phyloP scores from a whole-genome alignment of 2,329 filamentous ascomycete species.

The Talaromyces sp. region DNA sequence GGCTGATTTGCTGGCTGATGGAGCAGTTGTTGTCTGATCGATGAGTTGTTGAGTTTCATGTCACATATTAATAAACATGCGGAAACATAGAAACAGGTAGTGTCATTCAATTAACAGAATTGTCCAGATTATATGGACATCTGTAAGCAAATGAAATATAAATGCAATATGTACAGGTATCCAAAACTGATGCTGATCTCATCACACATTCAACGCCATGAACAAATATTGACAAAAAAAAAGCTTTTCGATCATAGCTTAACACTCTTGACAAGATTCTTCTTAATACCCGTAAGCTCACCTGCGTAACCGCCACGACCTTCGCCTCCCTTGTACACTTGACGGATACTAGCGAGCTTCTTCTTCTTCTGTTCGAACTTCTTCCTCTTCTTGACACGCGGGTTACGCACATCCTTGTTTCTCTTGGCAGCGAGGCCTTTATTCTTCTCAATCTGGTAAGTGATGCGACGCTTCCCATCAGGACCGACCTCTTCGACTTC shows the following conservation, averaged over 20 bases:
- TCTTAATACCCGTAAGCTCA: constrained; percentile 94
- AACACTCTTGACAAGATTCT: constrained; percentile 84
- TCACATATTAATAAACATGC: not conserved
- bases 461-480: constrained; percentile 89
- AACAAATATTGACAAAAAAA: not conserved
- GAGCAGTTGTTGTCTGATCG: not conserved
- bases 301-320: constrained; percentile 82
- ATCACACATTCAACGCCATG: not conserved
- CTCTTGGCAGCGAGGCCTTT: constrained; percentile 86
- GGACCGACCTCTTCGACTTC: constrained; percentile 67
- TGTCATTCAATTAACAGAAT: not conserved
- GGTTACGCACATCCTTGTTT: constrained; percentile 93
- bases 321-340: constrained; percentile 81
- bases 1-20: constrained; percentile 1
- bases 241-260: constrained; percentile 63
- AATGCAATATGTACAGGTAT: constrained; percentile 11
- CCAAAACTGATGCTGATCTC: not conserved
- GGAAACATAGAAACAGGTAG: not conserved
- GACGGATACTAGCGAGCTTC: constrained; percentile 85
- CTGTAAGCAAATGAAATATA: not conserved
- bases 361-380: constrained; percentile 96
- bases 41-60: not conserved
- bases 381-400: constrained; percentile 95
- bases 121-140: constrained; percentile 1
- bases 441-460: constrained; percentile 94